These are phyloP conservation scores for Serendipita vermifera DNA, from an alignment of 768 basidiomycete species.

Conservation along the genomic window DNA sequence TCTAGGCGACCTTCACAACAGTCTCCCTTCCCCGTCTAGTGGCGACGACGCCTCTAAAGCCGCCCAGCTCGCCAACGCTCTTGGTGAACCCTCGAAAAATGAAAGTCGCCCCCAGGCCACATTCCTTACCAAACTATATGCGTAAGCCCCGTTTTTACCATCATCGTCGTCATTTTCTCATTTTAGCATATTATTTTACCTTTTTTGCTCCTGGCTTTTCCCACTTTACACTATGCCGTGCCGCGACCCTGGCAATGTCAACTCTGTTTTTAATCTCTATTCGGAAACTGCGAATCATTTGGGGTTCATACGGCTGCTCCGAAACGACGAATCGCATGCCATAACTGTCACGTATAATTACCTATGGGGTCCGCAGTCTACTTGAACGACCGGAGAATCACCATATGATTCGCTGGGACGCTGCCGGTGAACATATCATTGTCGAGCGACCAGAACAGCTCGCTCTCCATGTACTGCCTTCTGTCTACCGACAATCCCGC, in stretches of 20 bases:
- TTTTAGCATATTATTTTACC: background rate
- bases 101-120: conserved; percentile 81
- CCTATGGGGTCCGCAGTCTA: conserved; percentile 36
- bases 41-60: conserved; percentile 1
- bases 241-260: conserved; percentile 2
- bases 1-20: conserved; percentile 7
- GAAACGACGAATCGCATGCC: conserved; percentile 2
- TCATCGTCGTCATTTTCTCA: background rate
- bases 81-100: conserved; percentile 37
- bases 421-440: conserved; percentile 86
- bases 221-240: background rate
- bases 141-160: conserved; percentile 38
- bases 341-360: conserved; percentile 11
- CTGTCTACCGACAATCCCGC: conserved; percentile 89
- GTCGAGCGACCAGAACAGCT: conserved; percentile 90
- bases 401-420: conserved; percentile 95
- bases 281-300: background rate
- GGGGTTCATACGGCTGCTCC: background rate
- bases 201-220: background rate
- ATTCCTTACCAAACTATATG: conserved; percentile 95
- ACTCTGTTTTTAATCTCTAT: conserved; percentile 8
- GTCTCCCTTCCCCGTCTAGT: background rate
- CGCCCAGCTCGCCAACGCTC: conserved; percentile 4
- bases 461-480: conserved; percentile 84
- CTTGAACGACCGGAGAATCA: conserved; percentile 87